Conservation (phyloP, 2,329 filamentous ascomycete species). For the Raffaelea arxii region DNA sequence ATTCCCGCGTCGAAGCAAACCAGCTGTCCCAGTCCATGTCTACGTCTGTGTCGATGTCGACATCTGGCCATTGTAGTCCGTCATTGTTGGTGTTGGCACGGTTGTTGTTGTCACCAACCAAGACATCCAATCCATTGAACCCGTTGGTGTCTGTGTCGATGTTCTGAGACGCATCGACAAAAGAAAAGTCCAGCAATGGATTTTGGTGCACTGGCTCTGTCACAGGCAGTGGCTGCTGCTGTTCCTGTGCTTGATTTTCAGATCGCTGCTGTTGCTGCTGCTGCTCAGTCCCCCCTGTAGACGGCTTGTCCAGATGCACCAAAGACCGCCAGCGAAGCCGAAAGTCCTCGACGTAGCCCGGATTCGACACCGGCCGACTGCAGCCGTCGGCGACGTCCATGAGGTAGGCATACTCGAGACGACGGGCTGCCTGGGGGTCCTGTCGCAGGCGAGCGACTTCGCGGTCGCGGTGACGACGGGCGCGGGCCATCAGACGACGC, state of each 20-base stretch:
- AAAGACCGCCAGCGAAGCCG: constrained; percentile 23
- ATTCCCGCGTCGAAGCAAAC: constrained; percentile 4
- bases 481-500: constrained; percentile 27
- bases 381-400: constrained; percentile 17
- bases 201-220: too few relatives aligned
- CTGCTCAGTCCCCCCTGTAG: too few relatives aligned
- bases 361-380: constrained; percentile 17
- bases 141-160: too few relatives aligned
- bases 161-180: too few relatives aligned
- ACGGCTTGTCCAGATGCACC: constrained; percentile 9
- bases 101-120: too few relatives aligned
- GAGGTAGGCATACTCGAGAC: constrained; percentile 20
- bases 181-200: background rate
- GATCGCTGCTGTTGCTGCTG: too few relatives aligned
- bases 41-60: constrained; percentile 1
- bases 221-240: too few relatives aligned
- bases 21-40: constrained; percentile 11
- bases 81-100: background rate
- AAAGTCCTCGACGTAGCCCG: constrained; percentile 16
- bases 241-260: too few relatives aligned
- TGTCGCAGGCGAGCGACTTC: constrained; percentile 24
- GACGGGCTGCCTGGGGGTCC: constrained; percentile 16
- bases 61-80: background rate
- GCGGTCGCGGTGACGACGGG: constrained; percentile 23
- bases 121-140: too few relatives aligned